Conservation (phyloP, 305 asterid genomes). For the Fraxinus angustifolia region DNA sequence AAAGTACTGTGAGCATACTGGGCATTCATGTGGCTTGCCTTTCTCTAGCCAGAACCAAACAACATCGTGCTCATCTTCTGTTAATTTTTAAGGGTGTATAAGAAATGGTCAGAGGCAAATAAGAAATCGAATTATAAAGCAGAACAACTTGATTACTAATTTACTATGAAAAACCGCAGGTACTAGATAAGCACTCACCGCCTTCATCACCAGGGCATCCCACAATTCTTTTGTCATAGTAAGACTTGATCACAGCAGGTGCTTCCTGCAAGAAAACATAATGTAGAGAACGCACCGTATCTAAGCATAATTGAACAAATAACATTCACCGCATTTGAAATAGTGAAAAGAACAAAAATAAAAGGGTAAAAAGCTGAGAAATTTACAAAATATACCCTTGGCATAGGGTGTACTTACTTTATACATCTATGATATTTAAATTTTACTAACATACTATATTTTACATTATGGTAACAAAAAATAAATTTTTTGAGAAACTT, state of each 20-base stretch:
- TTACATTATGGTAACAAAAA: not conserved
- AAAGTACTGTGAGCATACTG: constrained; percentile 47
- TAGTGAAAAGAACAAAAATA: not conserved
- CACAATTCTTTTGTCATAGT: constrained; percentile 46
- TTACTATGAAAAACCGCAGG: not conserved
- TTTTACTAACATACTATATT: not conserved
- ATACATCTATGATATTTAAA: not conserved
- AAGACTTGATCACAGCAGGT: constrained; percentile 50
- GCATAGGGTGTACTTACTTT: not conserved
- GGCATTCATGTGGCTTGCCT: constrained; percentile 47
- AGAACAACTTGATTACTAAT: not conserved
- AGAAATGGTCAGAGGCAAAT: constrained; percentile 14
- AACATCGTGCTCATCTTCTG: constrained; percentile 60
- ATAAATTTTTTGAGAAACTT: not conserved
- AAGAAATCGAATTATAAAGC: not conserved
- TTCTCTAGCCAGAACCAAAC: constrained; percentile 59
- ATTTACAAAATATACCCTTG: not conserved
- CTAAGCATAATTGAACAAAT: constrained; percentile 16
- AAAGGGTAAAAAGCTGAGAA: not conserved
- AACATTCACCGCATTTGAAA: not conserved
- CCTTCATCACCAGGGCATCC: constrained; percentile 56
- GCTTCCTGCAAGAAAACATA: constrained; percentile 44
- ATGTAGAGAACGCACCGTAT: not conserved
- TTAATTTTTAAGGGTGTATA: constrained; percentile 18
- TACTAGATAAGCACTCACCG: constrained; percentile 43